phyloP scores from a whole-genome alignment of 371 early-diverging fungal genomes.

The Conidiobolus incongruus region DNA sequence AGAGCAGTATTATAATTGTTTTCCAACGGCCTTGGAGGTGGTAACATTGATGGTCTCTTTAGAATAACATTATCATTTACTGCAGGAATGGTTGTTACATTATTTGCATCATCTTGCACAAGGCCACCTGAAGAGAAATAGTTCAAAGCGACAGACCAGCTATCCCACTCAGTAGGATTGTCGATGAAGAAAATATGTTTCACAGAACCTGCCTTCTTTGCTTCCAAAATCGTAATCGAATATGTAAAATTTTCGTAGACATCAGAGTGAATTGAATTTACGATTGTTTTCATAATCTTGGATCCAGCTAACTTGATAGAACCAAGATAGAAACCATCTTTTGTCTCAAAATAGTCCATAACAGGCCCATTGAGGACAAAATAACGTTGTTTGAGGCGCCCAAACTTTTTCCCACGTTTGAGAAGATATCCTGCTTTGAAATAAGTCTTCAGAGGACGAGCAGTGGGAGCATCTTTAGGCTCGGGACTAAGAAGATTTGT shows the following conservation, averaged over 20 bases:
- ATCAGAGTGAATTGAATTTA: not conserved
- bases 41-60: too few relatives aligned
- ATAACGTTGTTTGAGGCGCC: conserved; percentile 61
- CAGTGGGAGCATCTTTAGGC: not conserved
- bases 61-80: too few relatives aligned
- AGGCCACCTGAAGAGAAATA: too few relatives aligned
- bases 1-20: too few relatives aligned
- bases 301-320: conserved; percentile 19
- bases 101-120: too few relatives aligned
- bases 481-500: not conserved
- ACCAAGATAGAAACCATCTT: conserved; percentile 24
- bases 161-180: not conserved
- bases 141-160: not conserved
- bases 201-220: conserved; percentile 14
- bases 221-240: conserved; percentile 50
- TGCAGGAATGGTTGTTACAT: too few relatives aligned
- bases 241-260: conserved; percentile 17
- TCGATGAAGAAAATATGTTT: conserved; percentile 3
- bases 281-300: conserved; percentile 18
- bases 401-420: conserved; percentile 67
- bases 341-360: conserved; percentile 51
- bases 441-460: not conserved
- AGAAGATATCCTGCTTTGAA: not conserved
- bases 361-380: conserved; percentile 28
- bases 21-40: too few relatives aligned